phyloP scores from a whole-genome alignment of 2,329 filamentous ascomycete genomes.

The Colletotrichum noveboracense region DNA sequence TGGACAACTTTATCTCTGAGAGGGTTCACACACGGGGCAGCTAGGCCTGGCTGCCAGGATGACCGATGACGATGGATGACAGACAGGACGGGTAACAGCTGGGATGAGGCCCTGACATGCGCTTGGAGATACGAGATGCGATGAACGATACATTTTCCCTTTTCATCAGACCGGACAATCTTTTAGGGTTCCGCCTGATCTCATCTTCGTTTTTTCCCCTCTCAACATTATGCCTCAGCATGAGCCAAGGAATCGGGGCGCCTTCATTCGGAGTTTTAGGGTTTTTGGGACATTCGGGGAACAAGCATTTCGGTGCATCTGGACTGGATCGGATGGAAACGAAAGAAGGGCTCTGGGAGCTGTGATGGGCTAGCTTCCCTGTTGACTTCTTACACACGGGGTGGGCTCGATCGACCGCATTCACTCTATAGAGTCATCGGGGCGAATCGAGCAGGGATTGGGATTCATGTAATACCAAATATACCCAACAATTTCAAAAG shows the following conservation, averaged over 20 bases:
- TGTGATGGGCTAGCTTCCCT: slow-evolving; percentile 32
- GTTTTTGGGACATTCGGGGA: slow-evolving; percentile 2
- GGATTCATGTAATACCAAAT: slow-evolving; percentile 21
- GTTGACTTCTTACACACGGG: slow-evolving; percentile 9
- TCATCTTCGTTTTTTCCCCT: background rate
- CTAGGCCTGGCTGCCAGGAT: slow-evolving; percentile 23
- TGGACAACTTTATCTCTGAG: background rate
- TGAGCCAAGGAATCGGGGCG: slow-evolving; percentile 9
- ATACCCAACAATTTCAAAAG: slow-evolving; percentile 19
- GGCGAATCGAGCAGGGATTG: slow-evolving; percentile 6
- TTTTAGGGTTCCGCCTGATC: background rate
- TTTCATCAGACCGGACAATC: background rate
- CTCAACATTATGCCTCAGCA: slow-evolving; percentile 10
- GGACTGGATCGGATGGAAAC: slow-evolving; percentile 25
- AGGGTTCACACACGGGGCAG: slow-evolving; percentile 11
- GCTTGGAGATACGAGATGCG: slow-evolving; percentile 13
- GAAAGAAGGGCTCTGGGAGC: slow-evolving; percentile 31
- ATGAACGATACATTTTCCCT: slow-evolving; percentile 2
- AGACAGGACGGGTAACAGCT: slow-evolving; percentile 25
- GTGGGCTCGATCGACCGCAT: background rate
- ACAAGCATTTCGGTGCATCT: slow-evolving; percentile 22
- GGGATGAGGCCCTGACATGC: slow-evolving; percentile 19
- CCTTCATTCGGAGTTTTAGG: slow-evolving; percentile 7
- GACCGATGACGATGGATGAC: slow-evolving; percentile 16
- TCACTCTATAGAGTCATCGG: background rate